These are phyloP conservation scores for Scolecobasidium constrictum DNA, from an alignment of 2,329 filamentous ascomycete species.

Conservation along the genomic window DNA sequence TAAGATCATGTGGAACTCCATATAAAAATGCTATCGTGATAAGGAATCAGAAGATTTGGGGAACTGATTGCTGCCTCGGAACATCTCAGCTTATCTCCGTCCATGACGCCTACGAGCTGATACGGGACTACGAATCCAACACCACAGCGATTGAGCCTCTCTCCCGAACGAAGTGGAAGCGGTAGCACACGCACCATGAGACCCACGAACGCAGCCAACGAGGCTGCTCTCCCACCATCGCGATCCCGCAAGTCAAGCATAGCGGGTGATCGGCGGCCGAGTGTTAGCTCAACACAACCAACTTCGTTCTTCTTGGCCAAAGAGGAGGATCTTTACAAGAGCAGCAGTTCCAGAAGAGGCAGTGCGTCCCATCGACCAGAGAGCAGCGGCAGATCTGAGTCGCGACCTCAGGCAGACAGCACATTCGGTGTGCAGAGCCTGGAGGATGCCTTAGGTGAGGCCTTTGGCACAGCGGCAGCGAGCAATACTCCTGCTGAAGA, in stretches of 20 bases:
- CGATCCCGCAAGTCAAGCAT: slow-evolving; percentile 27
- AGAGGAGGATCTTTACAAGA: slow-evolving; percentile 32
- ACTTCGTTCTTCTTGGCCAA: slow-evolving; percentile 51
- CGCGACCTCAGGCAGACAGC: slow-evolving; percentile 31
- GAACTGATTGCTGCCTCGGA: no score
- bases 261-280: slow-evolving; percentile 15
- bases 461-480: slow-evolving; percentile 22
- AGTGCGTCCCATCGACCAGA: no score
- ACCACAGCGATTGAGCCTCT: not conserved
- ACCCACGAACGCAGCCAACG: slow-evolving; percentile 22
- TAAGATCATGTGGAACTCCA: no score
- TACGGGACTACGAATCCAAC: not conserved
- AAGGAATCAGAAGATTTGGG: no score
- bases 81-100: not conserved
- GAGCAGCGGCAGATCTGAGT: no score
- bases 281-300: not conserved
- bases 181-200: not conserved
- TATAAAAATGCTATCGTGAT: no score
- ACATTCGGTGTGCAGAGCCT: slow-evolving; percentile 48
- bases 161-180: not conserved
- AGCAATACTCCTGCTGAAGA: no score
- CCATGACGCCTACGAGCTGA: not conserved
- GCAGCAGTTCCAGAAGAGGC: no score
- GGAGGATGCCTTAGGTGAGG: slow-evolving; percentile 38
- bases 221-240: slow-evolving; percentile 22